A percentile compares a stretch with the other conserved stretches of the same genome.
Evolutionary conservation across 75 land plant species (phyloP).

Genomic region (Cupressus sempervirens): DNA sequence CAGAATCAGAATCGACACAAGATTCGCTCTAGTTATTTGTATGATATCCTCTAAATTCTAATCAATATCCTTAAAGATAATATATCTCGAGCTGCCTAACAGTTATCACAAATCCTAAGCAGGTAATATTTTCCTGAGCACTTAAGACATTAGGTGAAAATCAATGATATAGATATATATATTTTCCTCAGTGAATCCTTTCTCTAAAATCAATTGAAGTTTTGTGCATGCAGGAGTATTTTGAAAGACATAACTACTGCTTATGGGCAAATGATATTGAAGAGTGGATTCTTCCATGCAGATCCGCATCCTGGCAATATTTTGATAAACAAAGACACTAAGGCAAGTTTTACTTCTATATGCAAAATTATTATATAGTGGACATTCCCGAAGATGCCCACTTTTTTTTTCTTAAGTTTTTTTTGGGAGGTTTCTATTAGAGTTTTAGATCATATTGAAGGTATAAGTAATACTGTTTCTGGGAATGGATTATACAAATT

Average conservation of each 20-base stretch:
- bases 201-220: neutral
- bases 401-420: neutral
- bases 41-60: neutral
- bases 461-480: neutral
- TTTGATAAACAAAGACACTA: constrained; percentile 70
- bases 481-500: neutral
- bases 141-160: too few species aligned
- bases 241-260: constrained; percentile 74
- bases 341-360: constrained; percentile 52
- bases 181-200: neutral
- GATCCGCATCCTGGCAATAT: constrained; percentile 99
- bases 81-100: too few species aligned
- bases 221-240: constrained; percentile 63
- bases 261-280: constrained; percentile 98
- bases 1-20: neutral
- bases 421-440: neutral
- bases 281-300: constrained; percentile 97
- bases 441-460: neutral
- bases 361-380: neutral
- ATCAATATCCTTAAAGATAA: neutral
- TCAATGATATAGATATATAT: too few species aligned
- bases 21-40: neutral
- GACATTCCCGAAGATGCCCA: neutral
- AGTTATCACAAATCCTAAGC: too few species aligned
- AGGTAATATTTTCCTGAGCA: too few species aligned